Evolutionary conservation across 345 rosid species (phyloP).

Genomic region (Eucalyptus pauciflora): DNA sequence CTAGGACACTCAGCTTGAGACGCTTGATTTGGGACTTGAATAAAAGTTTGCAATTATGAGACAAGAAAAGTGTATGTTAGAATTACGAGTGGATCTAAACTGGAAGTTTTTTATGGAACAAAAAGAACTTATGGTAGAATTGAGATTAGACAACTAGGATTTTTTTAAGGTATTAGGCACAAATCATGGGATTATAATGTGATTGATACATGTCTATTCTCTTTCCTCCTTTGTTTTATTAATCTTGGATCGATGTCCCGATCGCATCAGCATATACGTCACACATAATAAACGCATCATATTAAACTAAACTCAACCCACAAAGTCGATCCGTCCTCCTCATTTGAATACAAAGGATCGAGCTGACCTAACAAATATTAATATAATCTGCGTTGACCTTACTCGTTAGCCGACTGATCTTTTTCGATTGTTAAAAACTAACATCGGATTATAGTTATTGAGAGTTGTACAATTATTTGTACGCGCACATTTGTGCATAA

Average conservation of each 20-base stretch:
- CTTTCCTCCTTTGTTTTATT: background rate
- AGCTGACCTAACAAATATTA: background rate
- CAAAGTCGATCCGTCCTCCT: background rate
- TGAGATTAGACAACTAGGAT: background rate
- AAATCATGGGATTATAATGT: background rate
- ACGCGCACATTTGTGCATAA: background rate
- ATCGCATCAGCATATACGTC: background rate
- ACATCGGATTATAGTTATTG: background rate
- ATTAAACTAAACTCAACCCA: background rate
- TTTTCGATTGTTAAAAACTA: background rate
- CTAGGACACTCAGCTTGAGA: background rate
- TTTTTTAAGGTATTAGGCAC: background rate
- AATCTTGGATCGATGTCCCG: background rate
- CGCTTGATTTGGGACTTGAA: background rate
- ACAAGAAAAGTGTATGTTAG: no score
- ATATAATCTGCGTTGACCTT: background rate
- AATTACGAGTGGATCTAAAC: background rate
- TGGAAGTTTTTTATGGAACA: background rate
- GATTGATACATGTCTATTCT: background rate
- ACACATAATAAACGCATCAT: background rate
- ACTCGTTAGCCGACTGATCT: background rate
- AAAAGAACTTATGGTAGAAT: background rate
- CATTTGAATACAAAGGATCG: background rate
- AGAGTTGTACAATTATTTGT: background rate
- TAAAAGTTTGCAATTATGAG: background rate